Evolutionary conservation across 495 filamentous ascomycete species (phyloP).

Genomic region (Aspergillus egyptiacus): DNA sequence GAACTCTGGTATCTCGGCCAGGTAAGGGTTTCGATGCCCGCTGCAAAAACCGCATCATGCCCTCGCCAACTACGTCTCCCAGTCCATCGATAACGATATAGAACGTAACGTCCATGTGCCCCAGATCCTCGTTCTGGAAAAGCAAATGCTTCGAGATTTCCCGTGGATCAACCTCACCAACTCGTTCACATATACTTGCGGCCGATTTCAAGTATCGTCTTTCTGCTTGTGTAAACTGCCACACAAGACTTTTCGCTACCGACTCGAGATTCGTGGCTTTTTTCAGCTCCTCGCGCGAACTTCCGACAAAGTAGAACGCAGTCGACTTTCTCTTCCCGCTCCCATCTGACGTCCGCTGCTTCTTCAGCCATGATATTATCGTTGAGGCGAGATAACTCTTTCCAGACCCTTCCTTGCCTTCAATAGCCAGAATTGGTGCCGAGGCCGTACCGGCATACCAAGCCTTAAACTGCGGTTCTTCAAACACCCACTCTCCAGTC

Average conservation of each 20-base stretch:
- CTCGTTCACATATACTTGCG: background rate
- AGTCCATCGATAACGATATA: constrained; percentile 1
- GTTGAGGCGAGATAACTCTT: background rate
- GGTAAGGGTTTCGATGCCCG: background rate
- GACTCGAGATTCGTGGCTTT: constrained; percentile 1
- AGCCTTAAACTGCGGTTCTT: background rate
- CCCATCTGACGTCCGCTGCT: background rate
- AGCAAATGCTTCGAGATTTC: constrained; percentile 4
- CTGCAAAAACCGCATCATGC: background rate
- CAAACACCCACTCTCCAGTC: no score
- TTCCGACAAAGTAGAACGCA: background rate
- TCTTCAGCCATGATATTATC: background rate
- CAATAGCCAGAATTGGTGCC: background rate
- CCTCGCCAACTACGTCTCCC: background rate
- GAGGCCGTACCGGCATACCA: background rate
- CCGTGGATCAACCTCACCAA: background rate
- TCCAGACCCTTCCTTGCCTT: background rate
- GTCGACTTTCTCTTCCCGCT: background rate
- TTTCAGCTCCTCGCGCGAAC: constrained; percentile 2
- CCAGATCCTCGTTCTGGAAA: background rate
- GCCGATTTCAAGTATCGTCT: constrained; percentile 4
- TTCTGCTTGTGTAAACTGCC: constrained; percentile 4
- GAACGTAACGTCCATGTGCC: background rate
- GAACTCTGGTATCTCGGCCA: background rate
- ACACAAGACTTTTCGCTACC: constrained; percentile 5